These are phyloP conservation scores for Fusarium oligoseptatum DNA, from an alignment of 2,329 filamentous ascomycete genomes.

Conservation along the genomic window DNA sequence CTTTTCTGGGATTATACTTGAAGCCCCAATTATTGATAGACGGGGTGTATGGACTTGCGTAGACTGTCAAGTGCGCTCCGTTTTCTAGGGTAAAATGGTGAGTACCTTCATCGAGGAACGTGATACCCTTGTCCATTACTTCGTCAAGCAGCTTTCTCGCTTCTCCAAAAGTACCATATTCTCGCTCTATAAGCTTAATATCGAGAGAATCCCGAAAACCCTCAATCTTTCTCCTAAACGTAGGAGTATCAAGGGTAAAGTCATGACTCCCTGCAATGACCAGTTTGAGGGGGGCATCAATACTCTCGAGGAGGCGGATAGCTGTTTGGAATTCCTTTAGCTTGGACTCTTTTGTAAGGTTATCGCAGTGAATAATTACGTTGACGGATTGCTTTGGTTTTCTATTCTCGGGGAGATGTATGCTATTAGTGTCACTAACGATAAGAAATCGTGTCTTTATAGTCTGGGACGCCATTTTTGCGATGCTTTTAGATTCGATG, in stretches of 20 bases:
- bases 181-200: no score
- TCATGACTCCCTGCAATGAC: slow-evolving; percentile 61
- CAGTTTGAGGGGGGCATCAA: slow-evolving; percentile 61
- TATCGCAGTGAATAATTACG: slow-evolving; percentile 63
- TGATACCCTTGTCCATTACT: slow-evolving; percentile 35
- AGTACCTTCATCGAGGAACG: slow-evolving; percentile 58
- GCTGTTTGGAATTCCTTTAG: slow-evolving; percentile 55
- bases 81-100: slow-evolving; percentile 57
- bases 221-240: slow-evolving; percentile 35
- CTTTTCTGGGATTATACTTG: slow-evolving; percentile 51
- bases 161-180: no score
- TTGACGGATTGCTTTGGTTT: slow-evolving; percentile 43
- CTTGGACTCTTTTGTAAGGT: slow-evolving; percentile 61
- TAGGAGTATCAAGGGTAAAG: slow-evolving; percentile 54
- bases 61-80: slow-evolving; percentile 57
- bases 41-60: slow-evolving; percentile 61
- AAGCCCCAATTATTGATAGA: slow-evolving; percentile 57
- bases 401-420: not conserved
- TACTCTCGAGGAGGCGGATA: slow-evolving; percentile 52
- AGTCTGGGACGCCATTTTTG: not conserved
- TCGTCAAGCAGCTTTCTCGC: no score
- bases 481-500: not conserved
- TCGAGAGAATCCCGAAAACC: no score
- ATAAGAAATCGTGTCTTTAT: slow-evolving; percentile 23
- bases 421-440: slow-evolving; percentile 25